Evolutionary conservation across 106 monocot genomes (phyloP).

Genomic region (Acorus calamus): DNA sequence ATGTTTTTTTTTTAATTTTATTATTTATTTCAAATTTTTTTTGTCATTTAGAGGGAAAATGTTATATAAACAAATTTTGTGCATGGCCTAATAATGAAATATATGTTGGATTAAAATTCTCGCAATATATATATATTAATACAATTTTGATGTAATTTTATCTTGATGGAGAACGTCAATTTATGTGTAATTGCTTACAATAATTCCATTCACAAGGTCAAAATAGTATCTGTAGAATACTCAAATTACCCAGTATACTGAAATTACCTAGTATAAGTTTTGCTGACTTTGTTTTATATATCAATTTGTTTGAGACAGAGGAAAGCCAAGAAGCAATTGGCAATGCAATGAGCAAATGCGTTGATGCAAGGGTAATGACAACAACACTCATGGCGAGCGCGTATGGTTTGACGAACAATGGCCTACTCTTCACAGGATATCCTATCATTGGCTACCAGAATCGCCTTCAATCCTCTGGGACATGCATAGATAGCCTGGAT

Average conservation of each 20-base stretch:
- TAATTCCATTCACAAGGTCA: too few relatives aligned
- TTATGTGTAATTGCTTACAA: too few relatives aligned
- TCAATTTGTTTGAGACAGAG: conserved; percentile 9
- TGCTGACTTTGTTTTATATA: background rate
- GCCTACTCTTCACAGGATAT: conserved; percentile 31
- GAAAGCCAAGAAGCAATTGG: conserved; percentile 21
- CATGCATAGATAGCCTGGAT: conserved; percentile 27
- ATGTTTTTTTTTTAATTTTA: too few relatives aligned
- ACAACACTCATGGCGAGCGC: background rate
- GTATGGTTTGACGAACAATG: conserved; percentile 35
- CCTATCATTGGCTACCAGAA: conserved; percentile 49
- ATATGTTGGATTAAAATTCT: too few relatives aligned
- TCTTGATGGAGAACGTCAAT: too few relatives aligned
- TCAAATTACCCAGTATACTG: background rate
- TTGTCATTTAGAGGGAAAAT: too few relatives aligned
- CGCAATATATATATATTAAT: too few relatives aligned
- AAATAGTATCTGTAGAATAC: too few relatives aligned
- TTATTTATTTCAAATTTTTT: too few relatives aligned
- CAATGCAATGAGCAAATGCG: conserved; percentile 23
- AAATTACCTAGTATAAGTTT: background rate
- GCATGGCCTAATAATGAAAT: too few relatives aligned
- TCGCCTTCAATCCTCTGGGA: conserved; percentile 36
- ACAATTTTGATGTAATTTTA: too few relatives aligned
- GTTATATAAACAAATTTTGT: too few relatives aligned
- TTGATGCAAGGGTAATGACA: background rate